phyloP scores from a whole-genome alignment of 371 early-diverging fungal species.

The Apophysomyces variabilis region DNA sequence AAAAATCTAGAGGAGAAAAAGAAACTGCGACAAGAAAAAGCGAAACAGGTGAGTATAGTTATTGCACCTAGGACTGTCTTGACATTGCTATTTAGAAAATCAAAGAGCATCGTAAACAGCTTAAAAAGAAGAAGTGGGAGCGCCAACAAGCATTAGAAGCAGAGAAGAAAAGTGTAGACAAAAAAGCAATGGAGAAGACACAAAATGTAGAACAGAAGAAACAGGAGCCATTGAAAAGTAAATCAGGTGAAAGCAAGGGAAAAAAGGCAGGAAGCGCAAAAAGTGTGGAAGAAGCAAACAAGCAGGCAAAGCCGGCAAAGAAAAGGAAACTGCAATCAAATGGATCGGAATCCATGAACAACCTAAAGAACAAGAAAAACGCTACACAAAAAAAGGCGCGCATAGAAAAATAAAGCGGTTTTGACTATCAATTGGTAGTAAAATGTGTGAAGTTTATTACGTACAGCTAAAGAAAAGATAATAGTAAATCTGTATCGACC shows the following conservation, averaged over 20 bases:
- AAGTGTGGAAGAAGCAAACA: background rate
- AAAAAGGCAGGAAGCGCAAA: too few relatives aligned
- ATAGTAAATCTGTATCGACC: too few relatives aligned
- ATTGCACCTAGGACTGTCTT: background rate
- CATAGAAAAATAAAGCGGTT: too few relatives aligned
- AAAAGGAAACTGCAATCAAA: background rate
- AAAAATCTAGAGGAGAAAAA: background rate
- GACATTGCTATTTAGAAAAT: background rate
- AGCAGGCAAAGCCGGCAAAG: background rate
- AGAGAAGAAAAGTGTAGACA: background rate
- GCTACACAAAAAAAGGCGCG: too few relatives aligned
- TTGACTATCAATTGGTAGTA: too few relatives aligned
- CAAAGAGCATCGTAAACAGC: constrained; percentile 4
- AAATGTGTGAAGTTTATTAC: too few relatives aligned
- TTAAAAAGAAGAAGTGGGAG: constrained; percentile 2
- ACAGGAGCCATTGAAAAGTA: background rate
- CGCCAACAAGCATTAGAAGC: constrained; percentile 1
- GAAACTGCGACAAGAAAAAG: constrained; percentile 2
- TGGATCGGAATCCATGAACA: background rate
- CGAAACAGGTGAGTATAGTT: background rate
- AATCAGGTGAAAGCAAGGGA: background rate
- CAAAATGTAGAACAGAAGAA: background rate
- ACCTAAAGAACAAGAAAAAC: background rate
- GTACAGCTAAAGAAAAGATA: too few relatives aligned
- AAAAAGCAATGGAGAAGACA: background rate